Base-by-base conservation (phyloP, 495 filamentous ascomycete genomes). In the Hypoxylon fuscum region DNA sequence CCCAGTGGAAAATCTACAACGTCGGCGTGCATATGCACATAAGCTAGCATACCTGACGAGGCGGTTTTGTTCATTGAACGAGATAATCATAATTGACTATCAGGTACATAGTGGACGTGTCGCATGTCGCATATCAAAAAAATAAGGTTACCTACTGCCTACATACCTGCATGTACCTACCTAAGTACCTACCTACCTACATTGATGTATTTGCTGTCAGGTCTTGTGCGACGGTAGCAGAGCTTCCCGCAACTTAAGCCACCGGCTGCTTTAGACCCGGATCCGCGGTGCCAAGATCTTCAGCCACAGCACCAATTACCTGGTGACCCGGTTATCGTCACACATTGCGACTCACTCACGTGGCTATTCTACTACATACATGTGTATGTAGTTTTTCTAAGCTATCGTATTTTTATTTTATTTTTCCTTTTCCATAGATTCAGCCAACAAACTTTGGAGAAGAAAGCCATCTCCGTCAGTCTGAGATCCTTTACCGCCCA, bases 1-100 rank as follows among this genome's bases (percentile, higher is more conserved):
- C 20, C 8, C 4, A n/a, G n/a, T n/a, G n/a, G n/a, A n/a, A n/a
- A n/a, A n/a, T n/a, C n/a, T n/a, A n/a, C n/a, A n/a, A n/a, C n/a
- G n/a, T n/a, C n/a, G n/a, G n/a, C n/a, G n/a, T 42, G 60, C 62
- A 65, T 56, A 65, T 65, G 62, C 62, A 56, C 9, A 35, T 12
- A 35, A 6, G 9, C 32, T 6, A 50, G 48, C 32, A 10, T 48
- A 34, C 38, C 22, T 15, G 11, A 18, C 29, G 37, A 18, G 29
- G 42, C 23, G 50, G 53, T 32, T 51, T 43, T 41, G 31, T n/a
- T n/a, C n/a, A n/a, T n/a, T n/a, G 29, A 48, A n/a, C 15, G 5
- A 63, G 53, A 47, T 57, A 41, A 32, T 53, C 49, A 53, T 53
- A 46, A 44, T 42, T 58, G 60, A 64, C 15, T 34, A 59, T 63